Percentiles rank a stretch among this genome's conserved stretches.
phyloP scores from a whole-genome alignment of 805 yeast genomes.

The Schizosaccharomyces lindneri region DNA sequence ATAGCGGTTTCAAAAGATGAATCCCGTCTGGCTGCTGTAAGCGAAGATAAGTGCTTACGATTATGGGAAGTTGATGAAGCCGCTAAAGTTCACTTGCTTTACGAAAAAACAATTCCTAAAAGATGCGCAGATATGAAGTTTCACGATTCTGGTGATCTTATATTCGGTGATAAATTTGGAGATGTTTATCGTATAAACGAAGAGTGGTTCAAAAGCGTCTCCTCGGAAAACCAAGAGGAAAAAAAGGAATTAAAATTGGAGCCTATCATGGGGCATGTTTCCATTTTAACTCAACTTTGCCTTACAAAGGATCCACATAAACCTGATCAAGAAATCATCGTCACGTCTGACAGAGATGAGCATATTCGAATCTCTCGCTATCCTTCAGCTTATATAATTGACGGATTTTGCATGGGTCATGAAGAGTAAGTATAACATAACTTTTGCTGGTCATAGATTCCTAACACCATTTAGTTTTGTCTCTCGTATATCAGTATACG shows the following conservation, averaged over 20 bases:
- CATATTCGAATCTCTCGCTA: conserved; percentile 66
- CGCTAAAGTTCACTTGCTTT: not conserved
- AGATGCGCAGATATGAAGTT: not conserved
- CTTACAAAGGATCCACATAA: conserved; percentile 20
- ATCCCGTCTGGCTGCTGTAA: not conserved
- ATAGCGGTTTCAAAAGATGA: not conserved
- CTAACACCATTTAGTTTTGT: conserved; percentile 15
- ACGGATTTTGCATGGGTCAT: conserved; percentile 72
- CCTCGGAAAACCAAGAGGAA: not conserved
- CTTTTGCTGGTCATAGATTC: not conserved
- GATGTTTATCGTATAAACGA: conserved; percentile 53
- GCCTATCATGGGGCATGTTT: conserved; percentile 60
- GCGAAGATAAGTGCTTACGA: not conserved
- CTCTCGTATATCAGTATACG: conserved; percentile 34
- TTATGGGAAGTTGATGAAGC: not conserved
- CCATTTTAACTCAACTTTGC: conserved; percentile 67
- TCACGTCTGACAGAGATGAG: conserved; percentile 86
- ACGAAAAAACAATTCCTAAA: not conserved
- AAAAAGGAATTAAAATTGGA: conserved; percentile 10
- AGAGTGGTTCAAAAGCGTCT: conserved; percentile 6
- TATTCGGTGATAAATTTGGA: conserved; percentile 87
- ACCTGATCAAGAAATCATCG: conserved; percentile 23
- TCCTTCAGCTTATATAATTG: conserved; percentile 56
- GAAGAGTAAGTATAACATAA: conserved; percentile 25
- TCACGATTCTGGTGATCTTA: conserved; percentile 12